Base-by-base conservation (phyloP, 306 rosid genomes). In the Cucumis hystrix region DNA sequence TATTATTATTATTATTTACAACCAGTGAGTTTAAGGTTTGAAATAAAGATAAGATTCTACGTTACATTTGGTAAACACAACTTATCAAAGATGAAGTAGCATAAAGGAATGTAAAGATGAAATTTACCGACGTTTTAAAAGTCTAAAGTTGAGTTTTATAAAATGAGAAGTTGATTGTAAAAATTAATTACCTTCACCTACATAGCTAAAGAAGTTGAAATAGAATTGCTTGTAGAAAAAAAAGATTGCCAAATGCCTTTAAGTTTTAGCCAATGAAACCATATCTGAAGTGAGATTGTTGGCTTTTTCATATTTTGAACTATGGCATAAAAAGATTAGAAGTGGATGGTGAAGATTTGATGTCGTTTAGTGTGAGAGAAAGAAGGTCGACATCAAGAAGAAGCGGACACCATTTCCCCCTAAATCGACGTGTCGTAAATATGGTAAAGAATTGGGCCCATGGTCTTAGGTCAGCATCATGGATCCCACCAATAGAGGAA, bases 341-440 rank as follows among this genome's bases (percentile, higher is more conserved):
- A 67, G 2, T 20, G 74, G 35, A 41, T 20, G 74, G 74, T 67
- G 74, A 41, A 10, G 55, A 65, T 37, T 18, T 64, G 23, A 41
- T 16, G 70, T 64, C 17, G 52, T 39, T 11, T 67, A n/a, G 73
- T n/a, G 33, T 18, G 52, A 4, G 66, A 10, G 6, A 20, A 67
- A 40, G 39, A 41, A 67, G 18, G 74, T 67, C 74, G 6, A 41
- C 74, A 40, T 67, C 74, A 41, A 67, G 35, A 41, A 67, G 74
- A 67, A 67, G 18, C 33, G 11, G 74, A 41, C 74, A 67, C 54
- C 54, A 67, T 67, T 67, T 41, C n/a, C 2, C 55, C 55, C 74
- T 67, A 67, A 67, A 40, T 41, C 74, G 74, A 67, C 74, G 55
- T 67, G 74, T 40, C 74, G 74, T 67, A 5, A 41, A 41, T 40